Percentiles rank a stretch among this genome's conserved stretches.
These are phyloP conservation scores for Kwoniella sp. DNA, from an alignment of 768 basidiomycete species.

Conservation along the genomic window DNA sequence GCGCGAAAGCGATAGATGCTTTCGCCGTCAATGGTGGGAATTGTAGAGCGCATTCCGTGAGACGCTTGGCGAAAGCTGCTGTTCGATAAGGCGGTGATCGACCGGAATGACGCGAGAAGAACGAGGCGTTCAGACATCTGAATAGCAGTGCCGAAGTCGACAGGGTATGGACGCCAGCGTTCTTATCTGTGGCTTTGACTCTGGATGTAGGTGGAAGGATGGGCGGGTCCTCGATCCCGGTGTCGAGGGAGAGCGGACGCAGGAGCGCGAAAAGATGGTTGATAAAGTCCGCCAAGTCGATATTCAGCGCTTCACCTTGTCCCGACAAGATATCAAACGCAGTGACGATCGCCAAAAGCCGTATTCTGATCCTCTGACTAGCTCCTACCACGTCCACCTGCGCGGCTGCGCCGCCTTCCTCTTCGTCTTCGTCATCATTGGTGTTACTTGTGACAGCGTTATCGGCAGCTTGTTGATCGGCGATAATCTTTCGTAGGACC, in stretches of 20 bases:
- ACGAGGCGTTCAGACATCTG: conserved; percentile 76
- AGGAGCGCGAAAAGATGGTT: conserved; percentile 80
- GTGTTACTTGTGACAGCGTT: not conserved
- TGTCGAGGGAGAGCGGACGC: conserved; percentile 69
- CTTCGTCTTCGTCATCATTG: conserved; percentile 56
- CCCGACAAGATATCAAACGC: conserved; percentile 97
- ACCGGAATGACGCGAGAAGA: conserved; percentile 64
- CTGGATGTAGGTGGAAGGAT: conserved; percentile 32
- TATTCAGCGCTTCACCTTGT: conserved; percentile 98
- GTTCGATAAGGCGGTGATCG: conserved; percentile 70
- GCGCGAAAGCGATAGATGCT: conserved; percentile 74
- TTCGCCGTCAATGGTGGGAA: conserved; percentile 72
- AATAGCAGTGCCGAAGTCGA: conserved; percentile 70
- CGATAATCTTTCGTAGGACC: conserved; percentile 77
- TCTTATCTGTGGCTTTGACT: conserved; percentile 23
- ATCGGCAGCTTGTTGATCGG: conserved; percentile 57
- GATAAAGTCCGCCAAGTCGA: conserved; percentile 89
- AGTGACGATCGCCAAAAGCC: conserved; percentile 82
- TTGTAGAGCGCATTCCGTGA: conserved; percentile 75
- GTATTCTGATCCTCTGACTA: conserved; percentile 60
- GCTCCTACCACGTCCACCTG: conserved; percentile 40
- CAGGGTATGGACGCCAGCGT: conserved; percentile 24
- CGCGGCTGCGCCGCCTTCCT: conserved; percentile 38
- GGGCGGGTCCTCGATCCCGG: conserved; percentile 66
- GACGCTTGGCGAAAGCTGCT: conserved; percentile 92